Conservation (phyloP, 148 eudicot species). For the Vaccinium darrowii region DNA sequence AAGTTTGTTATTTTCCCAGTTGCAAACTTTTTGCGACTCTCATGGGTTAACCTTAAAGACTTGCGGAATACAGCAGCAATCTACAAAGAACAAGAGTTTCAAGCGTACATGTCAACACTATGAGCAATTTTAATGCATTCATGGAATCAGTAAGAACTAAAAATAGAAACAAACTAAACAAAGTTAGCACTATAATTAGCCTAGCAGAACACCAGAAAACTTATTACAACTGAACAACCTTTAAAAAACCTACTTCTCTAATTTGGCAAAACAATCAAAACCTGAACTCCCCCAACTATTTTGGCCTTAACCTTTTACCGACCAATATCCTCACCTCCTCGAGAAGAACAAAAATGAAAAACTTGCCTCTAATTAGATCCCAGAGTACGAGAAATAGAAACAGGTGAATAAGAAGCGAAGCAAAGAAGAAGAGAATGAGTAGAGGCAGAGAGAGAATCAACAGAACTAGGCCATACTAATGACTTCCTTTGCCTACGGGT, state of each 20-base stretch:
- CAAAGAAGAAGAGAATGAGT: neutral
- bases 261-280: neutral
- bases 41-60: slow-evolving; percentile 78
- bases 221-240: neutral
- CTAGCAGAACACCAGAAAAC: neutral
- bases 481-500: no score
- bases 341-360: no score
- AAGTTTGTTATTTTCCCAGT: slow-evolving; percentile 82
- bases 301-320: no score
- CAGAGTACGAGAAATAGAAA: no score
- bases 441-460: no score
- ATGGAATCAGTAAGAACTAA: neutral
- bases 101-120: slow-evolving; percentile 1
- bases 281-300: neutral
- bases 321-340: no score
- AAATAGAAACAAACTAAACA: neutral
- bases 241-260: neutral
- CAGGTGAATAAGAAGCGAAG: neutral
- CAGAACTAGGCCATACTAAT: no score
- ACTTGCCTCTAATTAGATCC: no score
- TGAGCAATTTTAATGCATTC: neutral
- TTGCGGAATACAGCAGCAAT: slow-evolving; percentile 89
- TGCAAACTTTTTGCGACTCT: slow-evolving; percentile 70
- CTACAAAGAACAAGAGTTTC: slow-evolving; percentile 30
- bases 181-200: neutral